Conservation (phyloP, 2,329 filamentous ascomycete species). For the Capronia epimyces region DNA sequence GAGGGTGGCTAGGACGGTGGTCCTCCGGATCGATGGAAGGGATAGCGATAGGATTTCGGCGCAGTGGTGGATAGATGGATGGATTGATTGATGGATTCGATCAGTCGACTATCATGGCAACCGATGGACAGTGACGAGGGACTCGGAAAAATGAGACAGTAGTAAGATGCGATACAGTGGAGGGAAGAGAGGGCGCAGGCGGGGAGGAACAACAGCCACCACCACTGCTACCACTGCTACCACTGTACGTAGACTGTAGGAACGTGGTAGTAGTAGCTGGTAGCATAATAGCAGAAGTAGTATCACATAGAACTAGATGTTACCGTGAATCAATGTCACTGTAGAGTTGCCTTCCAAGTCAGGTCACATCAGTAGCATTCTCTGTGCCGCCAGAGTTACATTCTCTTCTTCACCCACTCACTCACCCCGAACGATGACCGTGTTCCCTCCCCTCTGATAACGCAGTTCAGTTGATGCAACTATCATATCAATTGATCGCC, state of each 20-base stretch:
- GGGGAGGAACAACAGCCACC: neutral
- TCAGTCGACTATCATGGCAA: conserved; percentile 7
- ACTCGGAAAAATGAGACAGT: neutral
- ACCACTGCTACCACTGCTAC: neutral
- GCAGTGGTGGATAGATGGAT: neutral
- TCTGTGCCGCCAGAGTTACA: neutral
- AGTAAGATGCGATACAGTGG: neutral
- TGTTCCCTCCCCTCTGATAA: too few species aligned
- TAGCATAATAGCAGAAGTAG: too few species aligned
- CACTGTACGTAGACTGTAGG: too few species aligned
- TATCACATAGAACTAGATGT: too few species aligned
- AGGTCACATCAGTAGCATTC: neutral
- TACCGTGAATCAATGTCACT: neutral
- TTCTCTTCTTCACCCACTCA: neutral
- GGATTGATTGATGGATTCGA: neutral
- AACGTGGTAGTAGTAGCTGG: too few species aligned
- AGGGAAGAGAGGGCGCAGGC: neutral
- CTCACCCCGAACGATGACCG: too few species aligned
- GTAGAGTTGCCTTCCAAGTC: neutral
- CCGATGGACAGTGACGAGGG: conserved; percentile 1
- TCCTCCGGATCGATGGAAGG: neutral
- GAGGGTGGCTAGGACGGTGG: neutral
- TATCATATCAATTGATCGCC: too few species aligned
- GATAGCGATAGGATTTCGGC: conserved; percentile 2
- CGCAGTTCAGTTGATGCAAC: too few species aligned